A percentile compares a stretch with the other conserved stretches of the same genome.
These are phyloP conservation scores for Cordia subcordata DNA, from an alignment of 257 asterid species.

Conservation along the genomic window DNA sequence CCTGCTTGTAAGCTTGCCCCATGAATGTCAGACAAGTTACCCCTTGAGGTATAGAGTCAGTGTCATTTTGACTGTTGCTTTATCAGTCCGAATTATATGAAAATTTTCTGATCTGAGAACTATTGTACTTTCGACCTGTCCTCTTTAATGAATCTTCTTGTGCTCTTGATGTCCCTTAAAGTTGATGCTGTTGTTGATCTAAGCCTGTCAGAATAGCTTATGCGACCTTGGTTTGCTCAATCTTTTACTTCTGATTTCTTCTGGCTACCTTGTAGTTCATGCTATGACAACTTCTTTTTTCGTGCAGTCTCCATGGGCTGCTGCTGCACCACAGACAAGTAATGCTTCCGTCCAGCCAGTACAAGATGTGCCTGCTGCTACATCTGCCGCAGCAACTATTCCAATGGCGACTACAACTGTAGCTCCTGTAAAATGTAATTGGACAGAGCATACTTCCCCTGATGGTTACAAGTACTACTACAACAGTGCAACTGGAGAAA, in stretches of 20 bases:
- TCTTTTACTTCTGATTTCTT: not conserved
- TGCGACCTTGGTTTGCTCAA: not conserved
- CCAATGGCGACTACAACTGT: conserved; percentile 25
- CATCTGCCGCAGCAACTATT: conserved; percentile 26
- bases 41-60: no score
- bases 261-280: not conserved
- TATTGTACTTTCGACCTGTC: not conserved
- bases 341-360: conserved; percentile 33
- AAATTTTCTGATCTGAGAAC: no score
- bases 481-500: conserved; percentile 81
- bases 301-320: conserved; percentile 64
- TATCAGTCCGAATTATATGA: no score
- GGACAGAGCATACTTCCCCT: conserved; percentile 94
- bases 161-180: not conserved
- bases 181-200: not conserved
- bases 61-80: no score
- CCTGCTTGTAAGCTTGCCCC: not conserved
- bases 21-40: no score
- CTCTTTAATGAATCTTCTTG: not conserved
- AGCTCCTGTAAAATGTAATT: conserved; percentile 41
- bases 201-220: not conserved
- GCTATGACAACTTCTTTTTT: conserved; percentile 4
- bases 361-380: conserved; percentile 37
- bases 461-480: conserved; percentile 93
- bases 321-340: conserved; percentile 38